Conservation (phyloP, 495 filamentous ascomycete genomes). For the Penicillium flavigenum region DNA sequence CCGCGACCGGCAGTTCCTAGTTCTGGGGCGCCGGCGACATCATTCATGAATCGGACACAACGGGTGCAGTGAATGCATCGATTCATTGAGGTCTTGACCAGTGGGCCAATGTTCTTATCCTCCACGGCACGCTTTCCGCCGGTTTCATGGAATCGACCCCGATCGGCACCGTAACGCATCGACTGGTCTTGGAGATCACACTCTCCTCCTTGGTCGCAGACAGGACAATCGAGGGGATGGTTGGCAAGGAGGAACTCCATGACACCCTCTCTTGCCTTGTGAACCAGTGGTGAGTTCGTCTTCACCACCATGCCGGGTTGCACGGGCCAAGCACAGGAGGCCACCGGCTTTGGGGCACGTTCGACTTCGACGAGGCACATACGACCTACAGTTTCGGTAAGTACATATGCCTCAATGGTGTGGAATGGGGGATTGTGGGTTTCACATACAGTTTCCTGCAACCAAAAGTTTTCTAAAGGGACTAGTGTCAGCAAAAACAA, state of each 20-base stretch:
- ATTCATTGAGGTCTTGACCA: slow-evolving; percentile 99
- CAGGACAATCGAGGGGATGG: slow-evolving; percentile 94
- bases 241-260: slow-evolving; percentile 99
- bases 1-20: slow-evolving; percentile 91
- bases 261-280: slow-evolving; percentile 96
- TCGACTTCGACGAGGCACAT: slow-evolving; percentile 99
- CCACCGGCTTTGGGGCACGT: slow-evolving; percentile 90
- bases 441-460: slow-evolving; percentile 81
- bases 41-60: slow-evolving; percentile 96
- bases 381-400: slow-evolving; percentile 52
- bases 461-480: slow-evolving; percentile 83
- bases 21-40: slow-evolving; percentile 93
- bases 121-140: slow-evolving; percentile 94
- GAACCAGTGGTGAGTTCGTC: slow-evolving; percentile 90
- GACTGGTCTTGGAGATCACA: slow-evolving; percentile 99
- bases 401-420: background rate
- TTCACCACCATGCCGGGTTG: slow-evolving; percentile 98
- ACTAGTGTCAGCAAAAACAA: slow-evolving; percentile 31
- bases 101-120: slow-evolving; percentile 98
- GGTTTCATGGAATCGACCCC: slow-evolving; percentile 93
- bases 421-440: background rate
- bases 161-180: slow-evolving; percentile 95
- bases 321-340: slow-evolving; percentile 98
- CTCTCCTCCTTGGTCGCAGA: slow-evolving; percentile 98
- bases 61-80: slow-evolving; percentile 98